phyloP scores from a whole-genome alignment of 306 rosid species.

The Begonia masoniana region DNA sequence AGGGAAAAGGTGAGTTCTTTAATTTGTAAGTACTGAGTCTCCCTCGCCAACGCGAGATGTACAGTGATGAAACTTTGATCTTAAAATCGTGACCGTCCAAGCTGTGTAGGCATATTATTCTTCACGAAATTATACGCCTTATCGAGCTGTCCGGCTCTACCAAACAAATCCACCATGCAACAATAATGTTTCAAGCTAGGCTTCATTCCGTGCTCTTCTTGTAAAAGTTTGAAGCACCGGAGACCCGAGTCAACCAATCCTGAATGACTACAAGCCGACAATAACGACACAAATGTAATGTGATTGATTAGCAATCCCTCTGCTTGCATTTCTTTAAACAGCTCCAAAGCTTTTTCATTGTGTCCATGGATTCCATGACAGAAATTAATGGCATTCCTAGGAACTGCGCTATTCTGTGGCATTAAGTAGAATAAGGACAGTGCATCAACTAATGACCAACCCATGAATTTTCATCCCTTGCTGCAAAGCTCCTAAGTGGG shows the following conservation, averaged over 20 bases:
- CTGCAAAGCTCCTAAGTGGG: slow-evolving; percentile 30
- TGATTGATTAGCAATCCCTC: slow-evolving; percentile 25
- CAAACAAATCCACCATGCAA: slow-evolving; percentile 43
- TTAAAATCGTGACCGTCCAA: too few relatives aligned
- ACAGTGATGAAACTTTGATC: too few relatives aligned
- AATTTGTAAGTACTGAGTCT: too few relatives aligned
- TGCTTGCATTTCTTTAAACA: slow-evolving; percentile 25
- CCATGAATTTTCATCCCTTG: slow-evolving; percentile 43
- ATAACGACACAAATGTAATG: slow-evolving; percentile 26
- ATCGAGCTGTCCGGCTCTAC: slow-evolving; percentile 35
- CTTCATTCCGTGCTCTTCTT: slow-evolving; percentile 27
- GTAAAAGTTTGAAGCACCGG: slow-evolving; percentile 23
- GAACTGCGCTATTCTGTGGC: slow-evolving; percentile 17
- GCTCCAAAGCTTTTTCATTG: slow-evolving; percentile 22
- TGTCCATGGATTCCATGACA: slow-evolving; percentile 42
- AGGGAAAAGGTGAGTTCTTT: too few relatives aligned
- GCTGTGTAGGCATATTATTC: too few relatives aligned
- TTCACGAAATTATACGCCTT: slow-evolving; percentile 25
- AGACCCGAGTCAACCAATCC: slow-evolving; percentile 34
- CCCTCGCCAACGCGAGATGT: too few relatives aligned
- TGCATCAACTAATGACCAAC: slow-evolving; percentile 32
- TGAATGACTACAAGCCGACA: slow-evolving; percentile 45
- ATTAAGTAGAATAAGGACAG: slow-evolving; percentile 23
- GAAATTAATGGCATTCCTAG: slow-evolving; percentile 34
- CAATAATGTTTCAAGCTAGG: slow-evolving; percentile 31